Conservation (phyloP, 1,139 yeast species). For the Blastobotrys malaysiensis region DNA sequence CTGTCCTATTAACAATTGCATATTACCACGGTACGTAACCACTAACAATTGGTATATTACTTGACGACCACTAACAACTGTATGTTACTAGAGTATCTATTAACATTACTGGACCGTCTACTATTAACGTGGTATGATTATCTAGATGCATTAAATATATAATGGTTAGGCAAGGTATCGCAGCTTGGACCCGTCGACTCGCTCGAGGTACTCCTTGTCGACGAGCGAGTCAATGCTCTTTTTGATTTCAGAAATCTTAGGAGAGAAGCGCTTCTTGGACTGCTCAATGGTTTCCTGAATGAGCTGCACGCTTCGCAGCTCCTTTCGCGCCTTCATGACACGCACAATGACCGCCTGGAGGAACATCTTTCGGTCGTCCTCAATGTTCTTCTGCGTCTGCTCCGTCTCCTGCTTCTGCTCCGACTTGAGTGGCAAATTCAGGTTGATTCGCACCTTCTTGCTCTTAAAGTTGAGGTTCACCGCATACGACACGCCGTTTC, state of each 20-base stretch:
- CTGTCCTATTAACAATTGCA: too few species aligned
- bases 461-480: conserved; percentile 80
- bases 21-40: background rate
- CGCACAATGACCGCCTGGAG: conserved; percentile 92
- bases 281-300: conserved; percentile 88
- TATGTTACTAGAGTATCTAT: too few species aligned
- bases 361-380: conserved; percentile 79
- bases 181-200: conserved; percentile 71
- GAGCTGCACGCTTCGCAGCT: conserved; percentile 69
- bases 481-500: conserved; percentile 54
- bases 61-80: too few species aligned
- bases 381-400: conserved; percentile 79
- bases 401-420: conserved; percentile 75
- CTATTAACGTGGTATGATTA: too few species aligned
- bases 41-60: too few species aligned
- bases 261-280: conserved; percentile 77
- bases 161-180: conserved; percentile 61
- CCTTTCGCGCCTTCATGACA: conserved; percentile 91
- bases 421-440: conserved; percentile 74
- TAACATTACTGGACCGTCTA: too few species aligned
- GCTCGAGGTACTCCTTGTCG: conserved; percentile 77
- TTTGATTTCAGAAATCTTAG: conserved; percentile 81
- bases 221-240: conserved; percentile 79
- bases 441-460: conserved; percentile 77
- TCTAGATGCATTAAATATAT: background rate